Evolutionary conservation across 768 basidiomycete species (phyloP).

Genomic region (Naganishia onofrii): DNA sequence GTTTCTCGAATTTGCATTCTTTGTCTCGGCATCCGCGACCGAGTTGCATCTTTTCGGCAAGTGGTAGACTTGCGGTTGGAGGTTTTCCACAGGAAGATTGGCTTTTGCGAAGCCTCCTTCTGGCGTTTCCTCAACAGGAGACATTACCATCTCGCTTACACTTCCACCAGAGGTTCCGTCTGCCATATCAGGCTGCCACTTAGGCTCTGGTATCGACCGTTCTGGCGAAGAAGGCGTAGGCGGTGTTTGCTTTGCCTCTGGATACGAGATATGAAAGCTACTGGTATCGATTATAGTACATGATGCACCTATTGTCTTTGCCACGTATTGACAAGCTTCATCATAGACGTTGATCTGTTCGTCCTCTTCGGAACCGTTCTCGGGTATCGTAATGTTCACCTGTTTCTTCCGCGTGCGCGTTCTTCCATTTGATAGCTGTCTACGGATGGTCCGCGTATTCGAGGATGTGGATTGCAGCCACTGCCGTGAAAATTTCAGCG

Average conservation of each 20-base stretch:
- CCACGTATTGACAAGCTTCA: constrained; percentile 46
- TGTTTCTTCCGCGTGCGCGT: neutral
- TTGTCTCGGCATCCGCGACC: too few species aligned
- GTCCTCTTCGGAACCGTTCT: neutral
- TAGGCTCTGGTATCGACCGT: too few species aligned
- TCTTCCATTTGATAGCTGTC: constrained; percentile 7
- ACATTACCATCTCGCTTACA: neutral
- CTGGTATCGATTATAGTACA: constrained; percentile 46
- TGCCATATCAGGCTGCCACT: neutral
- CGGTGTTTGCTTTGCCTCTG: constrained; percentile 5
- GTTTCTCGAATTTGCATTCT: neutral
- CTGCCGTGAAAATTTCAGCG: constrained; percentile 47
- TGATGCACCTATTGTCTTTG: constrained; percentile 42
- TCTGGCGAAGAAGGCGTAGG: neutral
- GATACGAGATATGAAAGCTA: constrained; percentile 49
- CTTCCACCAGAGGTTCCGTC: neutral
- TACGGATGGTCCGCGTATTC: constrained; percentile 33
- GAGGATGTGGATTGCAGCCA: constrained; percentile 42
- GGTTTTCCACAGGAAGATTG: neutral
- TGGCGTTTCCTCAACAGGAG: constrained; percentile 1
- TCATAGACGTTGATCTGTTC: constrained; percentile 37
- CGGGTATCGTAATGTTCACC: neutral
- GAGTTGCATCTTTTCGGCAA: neutral
- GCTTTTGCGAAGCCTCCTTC: neutral
- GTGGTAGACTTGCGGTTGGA: constrained; percentile 17